These are phyloP conservation scores for Alternaria sp. DNA, from an alignment of 2,329 filamentous ascomycete species.

Conservation along the genomic window DNA sequence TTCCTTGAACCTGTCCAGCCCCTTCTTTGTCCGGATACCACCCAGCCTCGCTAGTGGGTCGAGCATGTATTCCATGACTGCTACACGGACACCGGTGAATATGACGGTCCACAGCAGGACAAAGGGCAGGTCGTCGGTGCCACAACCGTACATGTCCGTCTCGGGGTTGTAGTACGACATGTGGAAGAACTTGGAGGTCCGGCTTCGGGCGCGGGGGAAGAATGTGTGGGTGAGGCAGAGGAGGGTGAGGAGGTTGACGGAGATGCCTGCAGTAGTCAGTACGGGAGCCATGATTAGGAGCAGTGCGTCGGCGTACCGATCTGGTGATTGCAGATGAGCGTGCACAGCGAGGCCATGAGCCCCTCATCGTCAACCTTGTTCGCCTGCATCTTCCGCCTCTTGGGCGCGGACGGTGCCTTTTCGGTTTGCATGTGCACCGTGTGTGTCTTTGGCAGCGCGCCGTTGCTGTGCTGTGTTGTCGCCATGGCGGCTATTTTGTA, in stretches of 20 bases:
- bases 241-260: slow-evolving; percentile 84
- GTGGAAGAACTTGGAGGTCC: slow-evolving; percentile 88
- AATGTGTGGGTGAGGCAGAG: slow-evolving; percentile 82
- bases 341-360: slow-evolving; percentile 67
- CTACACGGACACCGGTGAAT: slow-evolving; percentile 86
- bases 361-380: slow-evolving; percentile 70
- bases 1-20: slow-evolving; percentile 85
- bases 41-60: slow-evolving; percentile 76
- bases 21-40: slow-evolving; percentile 80
- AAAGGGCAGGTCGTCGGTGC: slow-evolving; percentile 80
- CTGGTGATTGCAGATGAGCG: slow-evolving; percentile 81
- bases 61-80: slow-evolving; percentile 86
- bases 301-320: slow-evolving; percentile 72
- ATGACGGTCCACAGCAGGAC: slow-evolving; percentile 81
- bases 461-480: slow-evolving; percentile 23
- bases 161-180: slow-evolving; percentile 81
- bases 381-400: slow-evolving; percentile 26
- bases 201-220: slow-evolving; percentile 79
- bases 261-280: slow-evolving; percentile 68
- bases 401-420: slow-evolving; percentile 22
- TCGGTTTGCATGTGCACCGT: slow-evolving; percentile 20
- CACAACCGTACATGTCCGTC: slow-evolving; percentile 76
- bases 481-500: slow-evolving; percentile 27
- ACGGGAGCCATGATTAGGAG: too few relatives aligned
- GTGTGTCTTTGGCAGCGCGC: slow-evolving; percentile 16